A percentile compares a stretch with the other conserved stretches of the same genome.
phyloP scores from a whole-genome alignment of 371 early-diverging fungal species.

The Nosema granulosis region DNA sequence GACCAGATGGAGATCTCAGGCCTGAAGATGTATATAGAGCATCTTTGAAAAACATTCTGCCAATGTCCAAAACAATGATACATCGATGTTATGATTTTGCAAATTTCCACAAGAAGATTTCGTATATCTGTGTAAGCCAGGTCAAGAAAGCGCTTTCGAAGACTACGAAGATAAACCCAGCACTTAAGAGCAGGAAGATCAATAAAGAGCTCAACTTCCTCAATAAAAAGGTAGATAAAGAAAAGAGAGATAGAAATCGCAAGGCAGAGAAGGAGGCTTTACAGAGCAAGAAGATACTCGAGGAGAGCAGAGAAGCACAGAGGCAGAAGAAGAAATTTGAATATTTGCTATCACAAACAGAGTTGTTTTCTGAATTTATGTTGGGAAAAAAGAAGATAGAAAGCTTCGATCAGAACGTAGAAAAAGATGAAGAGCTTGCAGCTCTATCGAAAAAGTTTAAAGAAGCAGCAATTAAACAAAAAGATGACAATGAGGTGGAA shows the following conservation, averaged over 20 bases:
- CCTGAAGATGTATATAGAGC: slow-evolving; percentile 10
- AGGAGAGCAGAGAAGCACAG: slow-evolving; percentile 78
- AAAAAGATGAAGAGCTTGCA: slow-evolving; percentile 21
- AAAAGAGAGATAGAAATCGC: slow-evolving; percentile 73
- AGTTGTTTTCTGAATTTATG: slow-evolving; percentile 89
- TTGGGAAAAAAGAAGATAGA: slow-evolving; percentile 64
- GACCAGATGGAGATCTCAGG: no score
- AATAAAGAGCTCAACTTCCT: slow-evolving; percentile 59
- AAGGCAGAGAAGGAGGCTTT: slow-evolving; percentile 80
- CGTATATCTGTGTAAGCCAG: slow-evolving; percentile 62
- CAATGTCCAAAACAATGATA: neutral
- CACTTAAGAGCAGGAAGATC: slow-evolving; percentile 62
- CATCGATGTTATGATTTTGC: slow-evolving; percentile 2
- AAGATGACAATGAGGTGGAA: neutral
- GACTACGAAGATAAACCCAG: slow-evolving; percentile 64
- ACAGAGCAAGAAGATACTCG: slow-evolving; percentile 75
- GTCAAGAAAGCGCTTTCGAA: slow-evolving; percentile 60
- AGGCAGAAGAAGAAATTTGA: slow-evolving; percentile 86
- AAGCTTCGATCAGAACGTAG: slow-evolving; percentile 21
- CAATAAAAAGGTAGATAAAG: slow-evolving; percentile 55
- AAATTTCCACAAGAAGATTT: slow-evolving; percentile 51
- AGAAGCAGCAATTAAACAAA: neutral
- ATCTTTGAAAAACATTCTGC: neutral
- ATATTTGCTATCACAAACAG: slow-evolving; percentile 88
- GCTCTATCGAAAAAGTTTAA: slow-evolving; percentile 30